Base-by-base conservation (phyloP, 2,329 filamentous ascomycete genomes). In the Phialophora tarda region DNA sequence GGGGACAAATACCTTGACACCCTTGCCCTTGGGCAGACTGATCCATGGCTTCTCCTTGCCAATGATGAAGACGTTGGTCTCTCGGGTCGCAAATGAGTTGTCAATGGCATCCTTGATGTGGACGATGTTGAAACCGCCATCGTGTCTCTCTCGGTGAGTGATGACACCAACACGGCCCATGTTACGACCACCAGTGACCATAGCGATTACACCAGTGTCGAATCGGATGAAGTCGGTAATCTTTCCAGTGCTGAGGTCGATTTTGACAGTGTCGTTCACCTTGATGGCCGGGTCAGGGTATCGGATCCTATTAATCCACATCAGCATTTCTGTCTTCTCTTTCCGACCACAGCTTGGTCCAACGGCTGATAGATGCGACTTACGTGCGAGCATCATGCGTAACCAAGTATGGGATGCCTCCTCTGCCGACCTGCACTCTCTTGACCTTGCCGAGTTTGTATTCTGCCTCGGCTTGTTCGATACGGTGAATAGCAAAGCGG, bases 321-420 rank as follows among this genome's bases (percentile, higher is more conserved):
- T 82, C 76, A 81, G 80, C 77, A 65, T 61, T 61, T 54, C 65
- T 77, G 5, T 60, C 21, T 21, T 41, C 74, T 76, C 73, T 74
- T 75, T 75, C 74, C 74, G 83, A 85, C 93, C 93, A 96, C 95
- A 97, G 87, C 91, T 95, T 96, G 92, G 92, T 94, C 92, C 94
- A 97, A 97, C 94, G 94, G 90, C 94, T 97, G 94, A 97, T 93
- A 95, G 93, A 97, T 92, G 91, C 91, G 77, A 98, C 94, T 97
- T 88, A 99, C 94, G 95, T 99, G 93, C 95, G 91, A 86, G 95
- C 95, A 95, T 99, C 95, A 92, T 99, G 95, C 93, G 95, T 99
- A 92, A 99, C 95, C 93, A 98, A 97, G 93, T 97, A 99, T 96
- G 95, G 95, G 90, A 99, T 96, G 87, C 93, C 95, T 85, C 95